These are phyloP conservation scores for Scutellaria minor DNA, from an alignment of 257 asterid species.

Conservation along the genomic window DNA sequence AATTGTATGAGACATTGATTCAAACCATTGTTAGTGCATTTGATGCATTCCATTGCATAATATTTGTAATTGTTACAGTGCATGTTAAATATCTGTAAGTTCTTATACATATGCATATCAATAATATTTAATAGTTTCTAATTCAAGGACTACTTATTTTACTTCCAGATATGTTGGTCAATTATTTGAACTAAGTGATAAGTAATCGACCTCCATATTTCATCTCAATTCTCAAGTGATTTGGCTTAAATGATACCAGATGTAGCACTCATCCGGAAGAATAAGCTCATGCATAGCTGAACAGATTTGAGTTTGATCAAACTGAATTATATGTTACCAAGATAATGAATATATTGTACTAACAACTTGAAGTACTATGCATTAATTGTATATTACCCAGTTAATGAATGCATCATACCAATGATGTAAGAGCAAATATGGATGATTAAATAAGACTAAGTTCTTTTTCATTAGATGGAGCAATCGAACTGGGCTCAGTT, in stretches of 20 bases:
- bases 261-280: not conserved
- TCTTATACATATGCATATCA: not conserved
- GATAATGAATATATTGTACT: not conserved
- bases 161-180: not conserved
- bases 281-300: no score
- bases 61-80: not conserved
- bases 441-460: not conserved
- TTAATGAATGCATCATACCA: not conserved
- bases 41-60: not conserved
- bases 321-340: not conserved
- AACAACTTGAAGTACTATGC: not conserved
- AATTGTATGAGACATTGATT: not conserved
- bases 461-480: not conserved
- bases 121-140: not conserved
- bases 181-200: conserved; percentile 1
- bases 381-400: not conserved
- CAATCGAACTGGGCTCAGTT: not conserved
- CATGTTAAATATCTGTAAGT: not conserved
- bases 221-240: not conserved
- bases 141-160: not conserved
- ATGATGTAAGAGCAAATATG: not conserved
- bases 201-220: not conserved
- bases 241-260: not conserved
- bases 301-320: not conserved
- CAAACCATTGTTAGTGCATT: not conserved